These are phyloP conservation scores for Rhododendron simsii DNA, from an alignment of 148 eudicot species.

Conservation along the genomic window DNA sequence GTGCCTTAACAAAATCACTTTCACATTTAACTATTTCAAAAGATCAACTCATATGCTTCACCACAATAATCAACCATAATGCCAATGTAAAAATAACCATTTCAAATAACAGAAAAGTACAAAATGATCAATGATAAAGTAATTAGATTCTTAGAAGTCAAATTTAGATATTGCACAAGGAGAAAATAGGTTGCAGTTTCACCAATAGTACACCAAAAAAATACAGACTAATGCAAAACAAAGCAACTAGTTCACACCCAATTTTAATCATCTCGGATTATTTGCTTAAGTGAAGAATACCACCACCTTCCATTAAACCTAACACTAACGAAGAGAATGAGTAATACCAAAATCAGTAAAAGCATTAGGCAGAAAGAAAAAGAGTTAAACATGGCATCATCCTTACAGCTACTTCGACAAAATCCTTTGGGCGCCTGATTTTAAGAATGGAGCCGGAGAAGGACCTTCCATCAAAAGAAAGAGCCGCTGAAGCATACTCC, in stretches of 20 bases:
- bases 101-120: not conserved
- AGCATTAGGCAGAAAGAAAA: conserved; percentile 11
- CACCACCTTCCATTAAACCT: not conserved
- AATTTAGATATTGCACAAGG: not conserved
- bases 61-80: not conserved
- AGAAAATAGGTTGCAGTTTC: not conserved
- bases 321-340: not conserved
- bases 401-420: conserved; percentile 70
- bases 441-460: conserved; percentile 66
- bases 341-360: conserved; percentile 5
- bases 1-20: not conserved
- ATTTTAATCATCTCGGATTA: not conserved
- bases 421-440: conserved; percentile 95
- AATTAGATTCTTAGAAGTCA: not conserved
- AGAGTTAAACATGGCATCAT: conserved; percentile 20
- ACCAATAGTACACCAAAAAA: not conserved
- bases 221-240: not conserved
- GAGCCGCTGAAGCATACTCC: conserved; percentile 94
- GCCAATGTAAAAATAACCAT: not conserved
- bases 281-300: not conserved
- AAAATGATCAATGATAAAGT: not conserved
- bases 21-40: not conserved
- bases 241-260: not conserved
- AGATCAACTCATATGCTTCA: not conserved
- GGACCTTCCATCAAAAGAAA: conserved; percentile 71